These are phyloP conservation scores for Colletotrichum paranaense DNA, from an alignment of 2,329 filamentous ascomycete species.

Conservation along the genomic window DNA sequence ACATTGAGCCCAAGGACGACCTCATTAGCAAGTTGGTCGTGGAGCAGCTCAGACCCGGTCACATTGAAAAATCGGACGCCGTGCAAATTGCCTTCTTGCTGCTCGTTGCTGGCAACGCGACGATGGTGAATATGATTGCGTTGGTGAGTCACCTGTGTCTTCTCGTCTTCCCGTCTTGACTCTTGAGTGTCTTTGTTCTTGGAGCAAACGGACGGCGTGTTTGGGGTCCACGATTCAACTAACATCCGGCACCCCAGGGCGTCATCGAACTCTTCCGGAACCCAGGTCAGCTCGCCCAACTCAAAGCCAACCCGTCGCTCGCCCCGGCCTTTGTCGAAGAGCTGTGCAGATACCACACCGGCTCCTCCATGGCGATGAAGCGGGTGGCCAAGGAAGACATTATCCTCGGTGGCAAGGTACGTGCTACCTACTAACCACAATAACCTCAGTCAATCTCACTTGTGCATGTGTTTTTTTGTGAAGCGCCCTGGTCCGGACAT, in stretches of 20 bases:
- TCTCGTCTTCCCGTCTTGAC: background rate
- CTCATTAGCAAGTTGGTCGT: conserved; percentile 57
- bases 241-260: conserved; percentile 44
- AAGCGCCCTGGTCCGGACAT: no score
- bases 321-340: conserved; percentile 57
- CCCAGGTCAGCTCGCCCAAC: conserved; percentile 52
- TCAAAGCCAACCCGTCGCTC: conserved; percentile 52
- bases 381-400: conserved; percentile 60
- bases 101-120: conserved; percentile 63
- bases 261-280: conserved; percentile 56
- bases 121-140: conserved; percentile 63
- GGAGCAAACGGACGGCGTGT: background rate
- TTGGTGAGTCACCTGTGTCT: conserved; percentile 44
- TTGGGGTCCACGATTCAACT: background rate
- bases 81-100: conserved; percentile 61
- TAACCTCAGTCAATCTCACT: no score
- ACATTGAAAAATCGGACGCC: conserved; percentile 52
- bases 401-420: conserved; percentile 53
- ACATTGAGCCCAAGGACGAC: conserved; percentile 53
- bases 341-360: conserved; percentile 60
- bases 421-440: no score
- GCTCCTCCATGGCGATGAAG: conserved; percentile 58
- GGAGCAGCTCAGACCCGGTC: conserved; percentile 52
- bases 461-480: no score
- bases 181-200: background rate